Conservation (phyloP, 129 eudicot genomes). For the Lactuca sativa region DNA sequence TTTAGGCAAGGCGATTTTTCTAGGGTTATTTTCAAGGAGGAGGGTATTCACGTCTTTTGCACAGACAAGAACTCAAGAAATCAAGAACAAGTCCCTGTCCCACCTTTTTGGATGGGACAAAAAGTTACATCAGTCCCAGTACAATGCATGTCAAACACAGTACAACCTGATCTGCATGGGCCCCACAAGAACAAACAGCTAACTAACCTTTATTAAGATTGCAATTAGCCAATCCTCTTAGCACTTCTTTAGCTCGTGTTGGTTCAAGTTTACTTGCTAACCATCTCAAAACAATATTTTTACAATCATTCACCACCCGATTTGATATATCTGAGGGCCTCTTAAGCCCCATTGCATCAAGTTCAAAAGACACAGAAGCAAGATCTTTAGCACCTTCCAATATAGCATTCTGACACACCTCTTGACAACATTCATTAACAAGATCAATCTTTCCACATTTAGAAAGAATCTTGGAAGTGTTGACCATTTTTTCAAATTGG, state of each 20-base stretch:
- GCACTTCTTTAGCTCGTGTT: conserved; percentile 69
- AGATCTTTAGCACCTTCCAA: conserved; percentile 72
- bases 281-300: conserved; percentile 75
- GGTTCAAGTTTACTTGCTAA: conserved; percentile 88
- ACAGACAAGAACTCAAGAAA: too few species aligned
- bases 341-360: conserved; percentile 44
- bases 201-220: conserved; percentile 83
- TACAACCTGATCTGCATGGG: neutral
- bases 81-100: too few species aligned
- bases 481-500: conserved; percentile 70
- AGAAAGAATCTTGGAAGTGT: conserved; percentile 67
- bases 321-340: conserved; percentile 53
- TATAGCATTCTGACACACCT: conserved; percentile 85
- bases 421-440: conserved; percentile 89
- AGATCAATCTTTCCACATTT: conserved; percentile 79
- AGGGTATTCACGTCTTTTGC: too few species aligned
- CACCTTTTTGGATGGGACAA: too few species aligned
- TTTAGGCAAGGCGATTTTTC: too few species aligned
- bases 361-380: conserved; percentile 53
- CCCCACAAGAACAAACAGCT: neutral
- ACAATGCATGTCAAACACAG: too few species aligned
- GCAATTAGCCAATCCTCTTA: conserved; percentile 92
- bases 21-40: too few species aligned
- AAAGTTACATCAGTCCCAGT: too few species aligned
- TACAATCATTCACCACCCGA: conserved; percentile 64